phyloP scores from a whole-genome alignment of 1,284 basidiomycete genomes.

The Phellopilus nigrolimitatus region DNA sequence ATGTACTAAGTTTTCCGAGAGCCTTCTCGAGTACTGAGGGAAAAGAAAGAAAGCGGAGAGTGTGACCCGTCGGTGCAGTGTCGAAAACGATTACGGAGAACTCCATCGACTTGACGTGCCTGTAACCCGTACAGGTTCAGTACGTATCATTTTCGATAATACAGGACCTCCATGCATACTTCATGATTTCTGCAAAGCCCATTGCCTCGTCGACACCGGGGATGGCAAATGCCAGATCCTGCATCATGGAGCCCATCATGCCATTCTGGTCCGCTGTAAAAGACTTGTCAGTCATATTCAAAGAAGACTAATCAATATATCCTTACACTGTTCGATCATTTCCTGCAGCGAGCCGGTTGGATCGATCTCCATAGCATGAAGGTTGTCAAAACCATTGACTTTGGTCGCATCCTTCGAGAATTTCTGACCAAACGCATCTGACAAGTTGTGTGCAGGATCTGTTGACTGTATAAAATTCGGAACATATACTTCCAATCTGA shows the following conservation, averaged over 20 bases:
- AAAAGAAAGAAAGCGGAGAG: conserved; percentile 96
- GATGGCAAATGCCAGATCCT: conserved; percentile 98
- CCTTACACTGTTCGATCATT: conserved; percentile 96
- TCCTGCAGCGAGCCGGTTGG: conserved; percentile 96
- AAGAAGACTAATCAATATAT: conserved; percentile 17
- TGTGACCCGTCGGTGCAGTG: conserved; percentile 98
- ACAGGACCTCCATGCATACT: conserved; percentile 49
- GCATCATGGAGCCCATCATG: conserved; percentile 99
- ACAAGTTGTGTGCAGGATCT: conserved; percentile 98
- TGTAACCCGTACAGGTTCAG: conserved; percentile 29
- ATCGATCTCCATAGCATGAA: conserved; percentile 99
- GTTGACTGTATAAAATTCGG: conserved; percentile 65
- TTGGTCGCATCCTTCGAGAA: conserved; percentile 99
- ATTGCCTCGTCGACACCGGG: conserved; percentile 99
- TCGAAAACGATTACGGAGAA: conserved; percentile 99
- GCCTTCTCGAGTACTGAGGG: conserved; percentile 97
- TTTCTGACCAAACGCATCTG: conserved; percentile 98
- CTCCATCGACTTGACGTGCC: conserved; percentile 99
- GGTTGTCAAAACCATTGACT: conserved; percentile 96
- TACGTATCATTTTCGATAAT: neutral
- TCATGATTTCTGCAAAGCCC: conserved; percentile 99
- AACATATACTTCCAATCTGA: neutral
- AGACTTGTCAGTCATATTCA: conserved; percentile 3
- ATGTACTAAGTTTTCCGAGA: conserved; percentile 86
- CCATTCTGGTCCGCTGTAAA: conserved; percentile 80